phyloP scores from a whole-genome alignment of 1,139 yeast genomes.

The Taphrina sp. region DNA sequence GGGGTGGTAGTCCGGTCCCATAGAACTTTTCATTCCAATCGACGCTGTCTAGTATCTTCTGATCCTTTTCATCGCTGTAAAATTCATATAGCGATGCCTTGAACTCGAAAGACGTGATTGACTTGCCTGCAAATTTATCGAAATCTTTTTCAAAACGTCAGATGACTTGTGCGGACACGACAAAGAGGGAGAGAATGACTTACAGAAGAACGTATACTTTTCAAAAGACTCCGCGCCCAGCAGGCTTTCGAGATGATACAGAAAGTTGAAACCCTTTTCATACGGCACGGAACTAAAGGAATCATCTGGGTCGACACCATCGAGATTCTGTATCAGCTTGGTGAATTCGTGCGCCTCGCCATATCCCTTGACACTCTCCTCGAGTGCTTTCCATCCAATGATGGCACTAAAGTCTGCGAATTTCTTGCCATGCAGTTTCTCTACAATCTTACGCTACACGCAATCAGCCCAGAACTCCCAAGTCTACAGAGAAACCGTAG shows the following conservation, averaged over 20 bases:
- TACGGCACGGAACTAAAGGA: slow-evolving; percentile 85
- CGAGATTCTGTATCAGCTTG: slow-evolving; percentile 29
- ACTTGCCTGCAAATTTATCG: slow-evolving; percentile 61
- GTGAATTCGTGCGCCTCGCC: slow-evolving; percentile 45
- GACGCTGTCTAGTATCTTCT: slow-evolving; percentile 57
- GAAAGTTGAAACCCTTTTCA: slow-evolving; percentile 64
- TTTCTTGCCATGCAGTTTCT: slow-evolving; percentile 70
- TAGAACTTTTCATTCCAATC: slow-evolving; percentile 87
- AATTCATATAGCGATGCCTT: slow-evolving; percentile 69
- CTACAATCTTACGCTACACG: slow-evolving; percentile 78
- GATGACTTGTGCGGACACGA: too few relatives aligned
- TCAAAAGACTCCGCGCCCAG: slow-evolving; percentile 64
- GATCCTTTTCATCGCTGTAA: slow-evolving; percentile 41
- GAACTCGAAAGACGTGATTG: slow-evolving; percentile 80
- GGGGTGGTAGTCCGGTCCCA: slow-evolving; percentile 80
- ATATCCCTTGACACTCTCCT: slow-evolving; percentile 62
- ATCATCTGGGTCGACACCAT: slow-evolving; percentile 75
- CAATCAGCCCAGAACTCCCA: slow-evolving; percentile 98
- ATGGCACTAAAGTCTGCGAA: slow-evolving; percentile 77
- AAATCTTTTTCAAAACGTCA: too few relatives aligned
- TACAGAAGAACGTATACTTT: slow-evolving; percentile 67
- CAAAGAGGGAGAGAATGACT: too few relatives aligned
- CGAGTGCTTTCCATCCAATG: slow-evolving; percentile 84
- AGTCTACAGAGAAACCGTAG: too few relatives aligned
- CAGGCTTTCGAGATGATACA: slow-evolving; percentile 66